Percentiles rank a stretch among this genome's conserved stretches.
These are phyloP conservation scores for Jaenimonas drosophilae DNA, from an alignment of 208 protist genomes.

Conservation along the genomic window DNA sequence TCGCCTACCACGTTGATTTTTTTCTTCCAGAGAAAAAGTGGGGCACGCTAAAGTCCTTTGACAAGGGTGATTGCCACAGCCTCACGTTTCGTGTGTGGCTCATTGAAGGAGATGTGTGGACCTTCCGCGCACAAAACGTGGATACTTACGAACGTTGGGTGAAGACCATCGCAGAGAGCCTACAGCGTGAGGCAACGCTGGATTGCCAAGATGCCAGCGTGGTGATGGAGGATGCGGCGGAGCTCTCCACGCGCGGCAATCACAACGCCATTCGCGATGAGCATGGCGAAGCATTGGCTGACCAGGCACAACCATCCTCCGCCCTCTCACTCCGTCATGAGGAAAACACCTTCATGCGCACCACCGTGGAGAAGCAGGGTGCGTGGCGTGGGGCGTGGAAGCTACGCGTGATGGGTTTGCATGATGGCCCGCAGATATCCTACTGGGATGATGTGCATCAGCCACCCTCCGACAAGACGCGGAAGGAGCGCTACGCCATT, in stretches of 20 bases:
- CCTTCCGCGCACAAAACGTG: slow-evolving; percentile 29
- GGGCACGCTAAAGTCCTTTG: slow-evolving; percentile 46
- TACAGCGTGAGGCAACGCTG: background rate
- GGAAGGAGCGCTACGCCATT: slow-evolving; percentile 27
- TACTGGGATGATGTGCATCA: no score
- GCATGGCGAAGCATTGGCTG: background rate
- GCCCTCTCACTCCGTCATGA: background rate
- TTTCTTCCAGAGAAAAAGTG: slow-evolving; percentile 33
- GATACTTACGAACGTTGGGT: slow-evolving; percentile 40
- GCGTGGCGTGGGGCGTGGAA: slow-evolving; percentile 57
- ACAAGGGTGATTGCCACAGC: slow-evolving; percentile 13
- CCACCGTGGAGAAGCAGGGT: slow-evolving; percentile 46
- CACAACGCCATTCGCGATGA: background rate
- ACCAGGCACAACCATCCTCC: background rate
- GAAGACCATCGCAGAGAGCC: slow-evolving; percentile 6
- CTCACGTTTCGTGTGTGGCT: slow-evolving; percentile 57
- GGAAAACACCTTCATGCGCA: background rate
- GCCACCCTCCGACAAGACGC: slow-evolving; percentile 8
- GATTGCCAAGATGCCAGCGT: slow-evolving; percentile 1
- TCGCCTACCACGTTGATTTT: slow-evolving; percentile 45
- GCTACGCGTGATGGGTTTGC: slow-evolving; percentile 42
- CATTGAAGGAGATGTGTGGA: slow-evolving; percentile 61
- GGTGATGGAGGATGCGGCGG: slow-evolving; percentile 1
- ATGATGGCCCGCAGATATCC: slow-evolving; percentile 32
- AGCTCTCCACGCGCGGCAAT: background rate